Evolutionary conservation across 768 basidiomycete genomes (phyloP).

Genomic region (Lactarius indigo): DNA sequence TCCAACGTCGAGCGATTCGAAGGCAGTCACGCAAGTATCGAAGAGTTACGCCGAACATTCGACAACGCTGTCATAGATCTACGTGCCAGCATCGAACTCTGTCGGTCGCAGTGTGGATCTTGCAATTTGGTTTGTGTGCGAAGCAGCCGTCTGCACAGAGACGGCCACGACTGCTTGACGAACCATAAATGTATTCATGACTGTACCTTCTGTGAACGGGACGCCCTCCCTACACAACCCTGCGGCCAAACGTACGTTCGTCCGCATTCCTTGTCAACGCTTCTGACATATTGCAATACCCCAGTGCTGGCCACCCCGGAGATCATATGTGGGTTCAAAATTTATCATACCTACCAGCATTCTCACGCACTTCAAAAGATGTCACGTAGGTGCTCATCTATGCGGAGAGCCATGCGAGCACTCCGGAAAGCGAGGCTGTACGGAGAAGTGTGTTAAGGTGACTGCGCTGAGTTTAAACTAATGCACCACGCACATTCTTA

Average conservation of each 20-base stretch:
- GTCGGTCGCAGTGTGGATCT: too few species aligned
- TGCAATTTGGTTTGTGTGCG: background rate
- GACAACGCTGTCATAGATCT: constrained; percentile 43
- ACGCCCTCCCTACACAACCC: background rate
- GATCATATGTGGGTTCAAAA: background rate
- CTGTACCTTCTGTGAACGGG: background rate
- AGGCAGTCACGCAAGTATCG: constrained; percentile 40
- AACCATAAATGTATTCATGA: background rate
- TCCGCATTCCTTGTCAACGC: background rate
- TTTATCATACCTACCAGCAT: background rate
- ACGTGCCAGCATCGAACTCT: constrained; percentile 38
- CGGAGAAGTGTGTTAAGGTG: background rate
- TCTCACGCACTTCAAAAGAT: constrained; percentile 35
- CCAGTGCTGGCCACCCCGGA: background rate
- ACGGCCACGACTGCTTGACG: background rate
- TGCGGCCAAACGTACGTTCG: background rate
- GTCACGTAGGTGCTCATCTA: constrained; percentile 40
- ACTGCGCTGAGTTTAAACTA: constrained; percentile 40
- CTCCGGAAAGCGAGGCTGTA: constrained; percentile 47
- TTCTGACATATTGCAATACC: background rate
- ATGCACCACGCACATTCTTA: background rate
- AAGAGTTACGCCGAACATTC: constrained; percentile 43
- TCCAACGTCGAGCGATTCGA: constrained; percentile 48
- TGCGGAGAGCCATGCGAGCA: constrained; percentile 51
- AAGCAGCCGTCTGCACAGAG: background rate